These are phyloP conservation scores for Tolypocladium nubicola DNA, from an alignment of 2,329 filamentous ascomycete genomes.

Conservation along the genomic window DNA sequence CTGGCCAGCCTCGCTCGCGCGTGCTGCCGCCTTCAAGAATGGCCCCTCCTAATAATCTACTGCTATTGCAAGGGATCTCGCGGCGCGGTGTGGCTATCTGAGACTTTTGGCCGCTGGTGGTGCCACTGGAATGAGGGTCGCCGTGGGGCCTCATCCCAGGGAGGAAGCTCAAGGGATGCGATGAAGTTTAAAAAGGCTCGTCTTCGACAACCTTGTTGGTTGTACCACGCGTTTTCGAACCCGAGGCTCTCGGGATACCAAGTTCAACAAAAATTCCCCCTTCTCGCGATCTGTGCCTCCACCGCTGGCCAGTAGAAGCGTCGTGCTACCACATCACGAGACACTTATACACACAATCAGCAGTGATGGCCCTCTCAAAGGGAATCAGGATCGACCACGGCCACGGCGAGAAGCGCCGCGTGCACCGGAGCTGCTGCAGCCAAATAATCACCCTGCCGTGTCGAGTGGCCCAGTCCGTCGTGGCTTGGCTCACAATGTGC, in stretches of 20 bases:
- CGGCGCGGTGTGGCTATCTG: background rate
- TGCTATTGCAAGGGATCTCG: background rate
- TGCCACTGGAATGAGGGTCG: background rate
- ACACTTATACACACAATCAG: background rate
- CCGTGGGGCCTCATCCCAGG: background rate
- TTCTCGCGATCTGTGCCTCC: background rate
- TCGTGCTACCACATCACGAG: background rate
- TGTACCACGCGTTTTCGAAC: background rate
- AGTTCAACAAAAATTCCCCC: background rate
- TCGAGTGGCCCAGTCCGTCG: background rate
- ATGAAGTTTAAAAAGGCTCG: background rate
- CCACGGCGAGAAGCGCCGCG: slow-evolving; percentile 15
- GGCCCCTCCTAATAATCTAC: background rate
- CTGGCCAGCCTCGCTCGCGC: background rate
- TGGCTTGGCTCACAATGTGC: slow-evolving; percentile 5
- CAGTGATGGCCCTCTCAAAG: background rate
- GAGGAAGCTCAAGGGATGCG: background rate
- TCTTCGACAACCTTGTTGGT: background rate
- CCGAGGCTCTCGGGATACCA: background rate
- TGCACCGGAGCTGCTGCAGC: background rate
- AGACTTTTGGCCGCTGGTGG: background rate
- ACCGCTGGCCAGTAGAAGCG: background rate
- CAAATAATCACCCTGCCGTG: background rate
- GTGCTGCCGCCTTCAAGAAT: background rate
- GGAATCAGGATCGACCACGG: slow-evolving; percentile 22